Conservation (phyloP, 2,329 filamentous ascomycete species). For the Colletotrichum sp. region DNA sequence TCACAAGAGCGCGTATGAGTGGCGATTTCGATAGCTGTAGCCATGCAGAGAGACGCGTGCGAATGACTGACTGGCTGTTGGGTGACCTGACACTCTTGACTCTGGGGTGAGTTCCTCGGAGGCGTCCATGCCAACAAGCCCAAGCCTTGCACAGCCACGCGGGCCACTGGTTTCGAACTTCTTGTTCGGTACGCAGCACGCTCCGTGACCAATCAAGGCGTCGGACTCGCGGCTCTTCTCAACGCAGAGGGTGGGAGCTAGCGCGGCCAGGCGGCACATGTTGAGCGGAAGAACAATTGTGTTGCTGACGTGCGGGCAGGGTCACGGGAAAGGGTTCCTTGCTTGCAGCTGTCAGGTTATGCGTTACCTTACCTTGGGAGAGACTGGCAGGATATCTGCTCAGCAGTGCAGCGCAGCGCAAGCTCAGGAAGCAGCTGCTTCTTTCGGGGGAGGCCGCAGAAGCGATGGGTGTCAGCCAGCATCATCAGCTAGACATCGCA, state of each 20-base stretch:
- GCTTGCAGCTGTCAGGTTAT: background rate
- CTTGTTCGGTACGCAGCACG: background rate
- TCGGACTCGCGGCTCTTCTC: background rate
- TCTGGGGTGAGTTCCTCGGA: background rate
- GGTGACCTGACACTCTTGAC: background rate
- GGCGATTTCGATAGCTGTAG: background rate
- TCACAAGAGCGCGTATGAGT: constrained; percentile 10
- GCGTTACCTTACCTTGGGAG: background rate
- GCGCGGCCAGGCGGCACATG: background rate
- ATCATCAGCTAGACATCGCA: background rate
- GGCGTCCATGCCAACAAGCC: background rate
- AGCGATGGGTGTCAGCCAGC: background rate
- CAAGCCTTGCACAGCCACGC: constrained; percentile 18
- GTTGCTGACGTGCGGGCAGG: background rate
- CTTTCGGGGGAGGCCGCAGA: background rate
- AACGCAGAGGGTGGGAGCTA: background rate
- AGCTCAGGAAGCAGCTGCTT: background rate
- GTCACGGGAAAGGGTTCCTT: background rate
- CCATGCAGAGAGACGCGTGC: background rate
- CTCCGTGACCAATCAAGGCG: background rate
- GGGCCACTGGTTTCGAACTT: background rate
- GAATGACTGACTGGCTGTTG: background rate
- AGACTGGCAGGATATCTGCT: background rate
- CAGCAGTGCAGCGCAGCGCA: background rate
- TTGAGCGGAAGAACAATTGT: background rate